phyloP scores from a whole-genome alignment of 1,284 basidiomycete genomes.

The Boletus sp. region DNA sequence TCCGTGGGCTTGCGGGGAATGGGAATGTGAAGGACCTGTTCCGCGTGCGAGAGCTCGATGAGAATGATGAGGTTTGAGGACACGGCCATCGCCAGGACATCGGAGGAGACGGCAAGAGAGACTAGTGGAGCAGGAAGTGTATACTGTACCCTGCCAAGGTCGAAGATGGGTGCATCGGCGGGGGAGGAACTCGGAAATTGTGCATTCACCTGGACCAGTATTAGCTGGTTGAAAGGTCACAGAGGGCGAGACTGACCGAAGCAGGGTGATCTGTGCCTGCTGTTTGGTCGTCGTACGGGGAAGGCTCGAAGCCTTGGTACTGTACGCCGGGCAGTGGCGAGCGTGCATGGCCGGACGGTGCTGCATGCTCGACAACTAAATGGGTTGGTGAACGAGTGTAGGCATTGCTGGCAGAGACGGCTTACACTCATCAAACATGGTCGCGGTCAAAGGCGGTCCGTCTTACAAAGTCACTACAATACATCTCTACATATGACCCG shows the following conservation, averaged over 20 bases:
- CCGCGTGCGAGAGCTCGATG: conserved; percentile 80
- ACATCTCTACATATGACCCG: conserved; percentile 31
- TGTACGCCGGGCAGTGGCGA: conserved; percentile 57
- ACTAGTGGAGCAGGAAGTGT: conserved; percentile 78
- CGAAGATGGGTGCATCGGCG: conserved; percentile 66
- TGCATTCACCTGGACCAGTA: conserved; percentile 36
- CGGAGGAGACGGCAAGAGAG: conserved; percentile 79
- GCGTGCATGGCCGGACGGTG: conserved; percentile 44
- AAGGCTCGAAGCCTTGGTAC: conserved; percentile 85
- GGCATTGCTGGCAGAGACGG: conserved; percentile 6
- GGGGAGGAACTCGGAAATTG: conserved; percentile 34
- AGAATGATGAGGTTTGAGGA: conserved; percentile 75
- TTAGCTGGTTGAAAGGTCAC: conserved; percentile 7
- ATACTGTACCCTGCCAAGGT: conserved; percentile 84
- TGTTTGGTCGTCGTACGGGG: conserved; percentile 51
- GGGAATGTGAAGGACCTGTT: conserved; percentile 74
- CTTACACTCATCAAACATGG: conserved; percentile 87
- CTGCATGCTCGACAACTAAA: conserved; percentile 81
- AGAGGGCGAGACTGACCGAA: conserved; percentile 32
- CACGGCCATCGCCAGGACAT: conserved; percentile 81
- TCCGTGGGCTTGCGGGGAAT: conserved; percentile 71
- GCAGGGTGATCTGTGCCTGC: conserved; percentile 38
- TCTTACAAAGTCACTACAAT: neutral
- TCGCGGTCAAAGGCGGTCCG: conserved; percentile 8
- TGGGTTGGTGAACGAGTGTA: conserved; percentile 5